Conservation (phyloP, 768 basidiomycete species). For the Lentinula edodes region DNA sequence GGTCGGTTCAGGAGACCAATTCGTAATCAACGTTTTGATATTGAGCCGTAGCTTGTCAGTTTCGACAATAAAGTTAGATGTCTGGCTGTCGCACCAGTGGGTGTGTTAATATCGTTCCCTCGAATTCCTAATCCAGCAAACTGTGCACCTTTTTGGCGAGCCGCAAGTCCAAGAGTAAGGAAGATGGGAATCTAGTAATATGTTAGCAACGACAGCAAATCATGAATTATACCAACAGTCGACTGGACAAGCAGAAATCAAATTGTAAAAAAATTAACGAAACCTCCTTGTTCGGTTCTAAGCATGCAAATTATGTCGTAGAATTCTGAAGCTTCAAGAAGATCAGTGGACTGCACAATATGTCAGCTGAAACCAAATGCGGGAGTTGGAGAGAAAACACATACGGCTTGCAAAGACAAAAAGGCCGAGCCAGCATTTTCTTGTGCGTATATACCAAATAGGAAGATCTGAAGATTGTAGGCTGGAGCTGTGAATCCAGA, state of each 20-base stretch:
- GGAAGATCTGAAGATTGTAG: constrained; percentile 78
- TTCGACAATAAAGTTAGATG: not conserved
- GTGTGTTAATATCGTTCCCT: constrained; percentile 41
- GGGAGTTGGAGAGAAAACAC: constrained; percentile 8
- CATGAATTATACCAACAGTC: too few species aligned
- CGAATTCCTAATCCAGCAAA: constrained; percentile 46
- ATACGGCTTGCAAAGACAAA: constrained; percentile 60
- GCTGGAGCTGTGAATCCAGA: constrained; percentile 46
- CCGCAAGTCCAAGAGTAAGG: constrained; percentile 39
- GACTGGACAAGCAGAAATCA: constrained; percentile 58
- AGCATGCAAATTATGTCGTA: constrained; percentile 72
- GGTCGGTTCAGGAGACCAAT: constrained; percentile 19
- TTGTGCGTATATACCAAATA: constrained; percentile 72
- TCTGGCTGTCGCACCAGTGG: constrained; percentile 40
- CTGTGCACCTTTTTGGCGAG: constrained; percentile 55
- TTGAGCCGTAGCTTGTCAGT: constrained; percentile 34
- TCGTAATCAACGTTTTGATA: constrained; percentile 58
- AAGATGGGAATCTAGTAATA: constrained; percentile 51
- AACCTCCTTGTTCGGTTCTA: constrained; percentile 46
- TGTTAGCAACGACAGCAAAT: too few species aligned
- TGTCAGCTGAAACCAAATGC: not conserved
- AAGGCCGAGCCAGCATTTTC: constrained; percentile 55
- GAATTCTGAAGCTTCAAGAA: constrained; percentile 55
- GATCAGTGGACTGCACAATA: constrained; percentile 55
- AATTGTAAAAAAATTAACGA: constrained; percentile 51